Conservation (phyloP, 805 yeast genomes). For the Candida suzukii region DNA sequence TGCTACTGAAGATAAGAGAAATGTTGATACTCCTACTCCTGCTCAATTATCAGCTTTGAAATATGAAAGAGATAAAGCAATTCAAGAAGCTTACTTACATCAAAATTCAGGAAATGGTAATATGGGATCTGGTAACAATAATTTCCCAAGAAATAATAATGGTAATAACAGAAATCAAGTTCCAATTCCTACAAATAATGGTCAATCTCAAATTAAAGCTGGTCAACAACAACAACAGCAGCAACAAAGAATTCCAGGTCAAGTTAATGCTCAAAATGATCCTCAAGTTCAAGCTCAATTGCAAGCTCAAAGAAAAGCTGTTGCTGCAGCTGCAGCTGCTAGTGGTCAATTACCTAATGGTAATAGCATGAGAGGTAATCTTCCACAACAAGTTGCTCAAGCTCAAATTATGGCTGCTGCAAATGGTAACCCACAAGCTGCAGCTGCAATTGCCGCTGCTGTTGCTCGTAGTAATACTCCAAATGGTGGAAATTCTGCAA, state of each 20-base stretch:
- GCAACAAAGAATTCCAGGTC: constrained; percentile 3
- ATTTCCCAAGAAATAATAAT: constrained; percentile 14
- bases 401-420: background rate
- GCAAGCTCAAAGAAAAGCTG: constrained; percentile 5
- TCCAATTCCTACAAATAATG: background rate
- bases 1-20: constrained; percentile 31
- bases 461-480: background rate
- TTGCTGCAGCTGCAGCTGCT: constrained; percentile 1
- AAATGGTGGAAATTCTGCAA: background rate
- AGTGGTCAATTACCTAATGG: background rate
- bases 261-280: constrained; percentile 4
- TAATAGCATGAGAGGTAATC: background rate
- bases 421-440: background rate
- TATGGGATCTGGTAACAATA: constrained; percentile 9
- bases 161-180: background rate
- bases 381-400: background rate
- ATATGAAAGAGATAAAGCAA: constrained; percentile 77
- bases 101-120: constrained; percentile 4
- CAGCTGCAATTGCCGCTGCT: background rate
- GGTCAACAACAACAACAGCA: background rate
- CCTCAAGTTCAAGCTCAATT: constrained; percentile 7
- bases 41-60: constrained; percentile 78
- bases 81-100: constrained; percentile 62
- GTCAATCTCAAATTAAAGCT: background rate
- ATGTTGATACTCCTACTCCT: constrained; percentile 60